These are phyloP conservation scores for Quercus tomentella DNA, from an alignment of 331 rosid genomes.

Conservation along the genomic window DNA sequence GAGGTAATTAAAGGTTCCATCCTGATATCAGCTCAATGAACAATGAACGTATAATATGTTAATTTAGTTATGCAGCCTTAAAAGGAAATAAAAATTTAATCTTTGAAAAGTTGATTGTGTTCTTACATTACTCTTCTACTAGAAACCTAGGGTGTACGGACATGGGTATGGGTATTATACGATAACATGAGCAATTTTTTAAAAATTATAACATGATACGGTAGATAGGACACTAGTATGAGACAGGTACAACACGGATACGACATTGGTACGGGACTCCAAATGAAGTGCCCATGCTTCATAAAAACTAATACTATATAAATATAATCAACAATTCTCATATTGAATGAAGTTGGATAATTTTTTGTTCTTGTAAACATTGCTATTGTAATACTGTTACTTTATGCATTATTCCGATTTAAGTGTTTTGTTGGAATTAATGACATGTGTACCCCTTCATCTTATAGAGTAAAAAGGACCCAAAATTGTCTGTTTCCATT, in stretches of 20 bases:
- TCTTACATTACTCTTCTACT: background rate
- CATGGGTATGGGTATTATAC: too few species aligned
- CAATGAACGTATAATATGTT: too few species aligned
- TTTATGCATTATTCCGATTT: background rate
- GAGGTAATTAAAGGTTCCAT: conserved; percentile 30
- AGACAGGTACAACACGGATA: too few species aligned
- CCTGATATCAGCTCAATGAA: background rate
- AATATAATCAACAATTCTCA: too few species aligned
- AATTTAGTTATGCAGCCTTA: background rate
- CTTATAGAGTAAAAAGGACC: background rate
- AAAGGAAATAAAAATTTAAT: background rate
- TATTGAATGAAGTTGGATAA: background rate
- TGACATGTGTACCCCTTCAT: background rate
- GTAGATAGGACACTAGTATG: too few species aligned
- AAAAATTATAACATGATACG: too few species aligned
- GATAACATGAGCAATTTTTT: too few species aligned
- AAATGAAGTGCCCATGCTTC: too few species aligned
- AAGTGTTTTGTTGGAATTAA: background rate
- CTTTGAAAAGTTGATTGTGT: background rate
- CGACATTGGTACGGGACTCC: too few species aligned
- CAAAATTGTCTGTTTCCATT: background rate
- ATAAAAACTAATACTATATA: too few species aligned
- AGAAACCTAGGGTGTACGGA: background rate
- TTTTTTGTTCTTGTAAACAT: background rate
- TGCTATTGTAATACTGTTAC: background rate